A percentile compares a stretch with the other conserved stretches of the same genome.
Evolutionary conservation across 306 rosid species (phyloP).

Genomic region (Lathyrus tuberosus): DNA sequence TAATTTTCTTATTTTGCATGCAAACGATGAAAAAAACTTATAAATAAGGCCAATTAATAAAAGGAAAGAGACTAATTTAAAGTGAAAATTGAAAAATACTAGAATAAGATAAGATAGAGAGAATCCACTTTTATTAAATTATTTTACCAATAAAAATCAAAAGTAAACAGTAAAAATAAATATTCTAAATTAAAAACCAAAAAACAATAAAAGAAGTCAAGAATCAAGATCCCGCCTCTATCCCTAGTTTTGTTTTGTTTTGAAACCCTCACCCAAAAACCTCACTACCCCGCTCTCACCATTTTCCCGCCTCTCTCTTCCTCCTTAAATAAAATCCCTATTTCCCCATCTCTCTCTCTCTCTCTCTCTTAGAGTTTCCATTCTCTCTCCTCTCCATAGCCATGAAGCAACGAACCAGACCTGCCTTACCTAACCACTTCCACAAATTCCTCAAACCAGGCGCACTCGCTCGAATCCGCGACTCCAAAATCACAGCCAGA

Average conservation of each 20-base stretch:
- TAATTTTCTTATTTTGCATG: too few relatives aligned
- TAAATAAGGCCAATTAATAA: too few relatives aligned
- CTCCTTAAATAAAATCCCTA: slow-evolving; percentile 39
- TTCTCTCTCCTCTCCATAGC: slow-evolving; percentile 21
- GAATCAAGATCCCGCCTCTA: slow-evolving; percentile 45
- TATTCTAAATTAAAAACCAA: neutral
- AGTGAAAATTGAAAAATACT: too few relatives aligned
- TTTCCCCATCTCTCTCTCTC: neutral
- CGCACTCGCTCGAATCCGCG: slow-evolving; percentile 82
- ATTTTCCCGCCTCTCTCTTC: slow-evolving; percentile 52
- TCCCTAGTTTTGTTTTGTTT: slow-evolving; percentile 1
- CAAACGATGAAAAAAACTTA: too few relatives aligned
- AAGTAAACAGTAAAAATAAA: neutral
- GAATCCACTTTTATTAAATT: too few relatives aligned
- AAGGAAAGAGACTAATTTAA: too few relatives aligned
- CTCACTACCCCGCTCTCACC: slow-evolving; percentile 29
- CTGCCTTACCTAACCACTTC: slow-evolving; percentile 45
- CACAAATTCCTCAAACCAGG: slow-evolving; percentile 90
- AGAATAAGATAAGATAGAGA: too few relatives aligned
- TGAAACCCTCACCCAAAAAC: slow-evolving; percentile 47
- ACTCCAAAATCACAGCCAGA: slow-evolving; percentile 75
- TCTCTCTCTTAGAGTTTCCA: slow-evolving; percentile 4
- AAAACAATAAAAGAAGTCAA: neutral
- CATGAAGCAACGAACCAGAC: slow-evolving; percentile 66
- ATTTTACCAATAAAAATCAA: too few relatives aligned